These are phyloP conservation scores for Hyphopichia wangnamkhiaoensis DNA, from an alignment of 1,139 yeast species.

Conservation along the genomic window DNA sequence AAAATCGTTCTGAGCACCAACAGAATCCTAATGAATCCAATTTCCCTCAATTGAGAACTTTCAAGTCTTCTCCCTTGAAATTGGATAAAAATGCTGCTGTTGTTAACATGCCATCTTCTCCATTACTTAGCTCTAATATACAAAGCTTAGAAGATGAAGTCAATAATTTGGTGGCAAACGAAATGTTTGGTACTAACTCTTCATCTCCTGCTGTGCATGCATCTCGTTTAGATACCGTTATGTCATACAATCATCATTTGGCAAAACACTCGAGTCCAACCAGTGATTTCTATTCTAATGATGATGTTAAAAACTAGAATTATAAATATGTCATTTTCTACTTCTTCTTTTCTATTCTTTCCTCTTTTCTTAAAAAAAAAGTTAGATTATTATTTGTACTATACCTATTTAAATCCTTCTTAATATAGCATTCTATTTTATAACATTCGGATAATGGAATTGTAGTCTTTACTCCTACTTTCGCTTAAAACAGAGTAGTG, in stretches of 20 bases:
- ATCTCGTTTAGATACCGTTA: constrained; percentile 34
- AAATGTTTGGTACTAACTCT: constrained; percentile 12
- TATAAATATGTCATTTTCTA: background rate
- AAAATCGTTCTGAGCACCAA: too few species aligned
- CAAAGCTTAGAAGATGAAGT: constrained; percentile 18
- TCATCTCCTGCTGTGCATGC: constrained; percentile 37
- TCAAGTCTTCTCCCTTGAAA: constrained; percentile 26
- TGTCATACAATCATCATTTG: constrained; percentile 4
- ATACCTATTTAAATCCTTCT: too few species aligned
- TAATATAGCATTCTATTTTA: too few species aligned
- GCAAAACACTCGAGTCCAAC: constrained; percentile 5
- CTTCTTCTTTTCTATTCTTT: background rate
- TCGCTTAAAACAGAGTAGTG: too few species aligned
- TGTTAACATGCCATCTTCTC: constrained; percentile 48
- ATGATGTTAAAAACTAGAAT: background rate
- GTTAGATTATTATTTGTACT: too few species aligned
- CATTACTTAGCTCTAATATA: constrained; percentile 19
- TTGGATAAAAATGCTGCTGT: constrained; percentile 22
- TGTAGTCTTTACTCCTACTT: too few species aligned
- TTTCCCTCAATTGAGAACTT: constrained; percentile 33
- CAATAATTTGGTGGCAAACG: constrained; percentile 15
- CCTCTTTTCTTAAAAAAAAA: background rate
- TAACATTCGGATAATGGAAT: too few species aligned
- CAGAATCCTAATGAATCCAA: constrained; percentile 17
- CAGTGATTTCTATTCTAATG: constrained; percentile 6